Base-by-base conservation (phyloP, 257 asterid species). In the Echites panduratus region DNA sequence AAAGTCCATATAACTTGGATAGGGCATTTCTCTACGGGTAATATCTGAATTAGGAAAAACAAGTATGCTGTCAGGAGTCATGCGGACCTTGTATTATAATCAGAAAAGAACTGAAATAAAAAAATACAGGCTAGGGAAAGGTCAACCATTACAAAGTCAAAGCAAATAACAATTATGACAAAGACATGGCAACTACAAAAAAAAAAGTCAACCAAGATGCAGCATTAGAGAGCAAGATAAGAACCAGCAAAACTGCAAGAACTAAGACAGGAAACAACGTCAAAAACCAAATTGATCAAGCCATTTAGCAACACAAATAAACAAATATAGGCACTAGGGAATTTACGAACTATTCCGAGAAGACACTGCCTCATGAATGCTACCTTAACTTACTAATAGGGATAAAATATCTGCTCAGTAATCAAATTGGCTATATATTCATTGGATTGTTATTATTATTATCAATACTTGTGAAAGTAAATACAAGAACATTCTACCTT, bases 121-220 rank as follows among this genome's bases (percentile, higher is more conserved):
- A 7, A 38, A 11, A 38, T 35, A 22, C 43, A 26, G 68, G 7
- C 4, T 7, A 63, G n/a, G 40, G 66, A 43, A 66, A 38, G 26
- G 26, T 32, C 69, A 54, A 66, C 50, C 48, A 4, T n/a, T 13
- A 41, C n/a, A 9, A 65, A 35, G 47, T 68, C 66, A 56, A 43
- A 2, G 7, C 20, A 49, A 41, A 17, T 29, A 24, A 24, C 35
- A 20, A 35, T 38, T 32, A 29, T 17, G 24, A 50, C 44, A 69
- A 32, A 50, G 20, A 53, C 48, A 16, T 32, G 17, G 35, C 73
- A 70, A 9, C 49, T 50, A 52, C 32, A 26, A 49, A n/a, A 4
- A 12, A 56, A 70, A 70, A 22, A 53, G 61, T 68, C 45, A 40
- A 44, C 74, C n/a, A 35, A 38, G 26, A 70, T 7, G 38, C 20